These are phyloP conservation scores for Nigrospora sphaerica DNA, from an alignment of 2,329 filamentous ascomycete genomes.

Conservation along the genomic window DNA sequence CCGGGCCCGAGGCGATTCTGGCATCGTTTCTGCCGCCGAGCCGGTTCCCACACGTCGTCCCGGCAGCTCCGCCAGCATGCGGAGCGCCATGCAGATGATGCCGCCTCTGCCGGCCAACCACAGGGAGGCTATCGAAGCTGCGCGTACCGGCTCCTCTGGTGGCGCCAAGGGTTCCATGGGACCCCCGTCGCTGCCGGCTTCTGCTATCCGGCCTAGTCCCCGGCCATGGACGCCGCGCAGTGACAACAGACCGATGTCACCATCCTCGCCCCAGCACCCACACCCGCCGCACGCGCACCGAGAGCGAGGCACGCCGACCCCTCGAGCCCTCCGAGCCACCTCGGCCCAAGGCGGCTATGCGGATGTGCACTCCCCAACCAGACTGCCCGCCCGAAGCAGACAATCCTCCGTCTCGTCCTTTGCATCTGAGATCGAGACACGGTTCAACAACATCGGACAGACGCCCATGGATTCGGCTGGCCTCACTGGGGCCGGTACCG, in stretches of 20 bases:
- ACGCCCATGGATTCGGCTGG: conserved; percentile 47
- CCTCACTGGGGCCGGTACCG: conserved; percentile 61
- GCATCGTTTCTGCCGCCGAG: conserved; percentile 28
- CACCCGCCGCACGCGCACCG: conserved; percentile 9
- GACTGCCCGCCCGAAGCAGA: conserved; percentile 38
- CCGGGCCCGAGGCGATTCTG: conserved; percentile 28
- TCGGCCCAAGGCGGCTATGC: conserved; percentile 35
- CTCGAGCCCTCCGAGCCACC: conserved; percentile 38
- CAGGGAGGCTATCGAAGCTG: conserved; percentile 76
- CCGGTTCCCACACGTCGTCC: conserved; percentile 45
- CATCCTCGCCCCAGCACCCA: conserved; percentile 28
- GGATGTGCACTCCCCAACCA: conserved; percentile 42
- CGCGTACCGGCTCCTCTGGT: conserved; percentile 50
- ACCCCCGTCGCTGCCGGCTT: conserved; percentile 77
- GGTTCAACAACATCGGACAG: conserved; percentile 77
- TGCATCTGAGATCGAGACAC: conserved; percentile 82
- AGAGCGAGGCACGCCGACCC: conserved; percentile 47
- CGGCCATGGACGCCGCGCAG: conserved; percentile 55
- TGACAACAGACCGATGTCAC: conserved; percentile 28
- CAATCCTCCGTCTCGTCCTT: conserved; percentile 93
- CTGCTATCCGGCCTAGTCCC: conserved; percentile 46
- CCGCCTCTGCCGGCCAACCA: conserved; percentile 80
- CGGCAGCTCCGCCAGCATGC: conserved; percentile 65
- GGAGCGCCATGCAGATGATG: conserved; percentile 30
- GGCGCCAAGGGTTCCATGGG: conserved; percentile 58